Percentiles rank a stretch among this genome's conserved stretches.
Conservation (phyloP, 2,329 filamentous ascomycete genomes). For the Ophiostoma novo-ulmi region DNA sequence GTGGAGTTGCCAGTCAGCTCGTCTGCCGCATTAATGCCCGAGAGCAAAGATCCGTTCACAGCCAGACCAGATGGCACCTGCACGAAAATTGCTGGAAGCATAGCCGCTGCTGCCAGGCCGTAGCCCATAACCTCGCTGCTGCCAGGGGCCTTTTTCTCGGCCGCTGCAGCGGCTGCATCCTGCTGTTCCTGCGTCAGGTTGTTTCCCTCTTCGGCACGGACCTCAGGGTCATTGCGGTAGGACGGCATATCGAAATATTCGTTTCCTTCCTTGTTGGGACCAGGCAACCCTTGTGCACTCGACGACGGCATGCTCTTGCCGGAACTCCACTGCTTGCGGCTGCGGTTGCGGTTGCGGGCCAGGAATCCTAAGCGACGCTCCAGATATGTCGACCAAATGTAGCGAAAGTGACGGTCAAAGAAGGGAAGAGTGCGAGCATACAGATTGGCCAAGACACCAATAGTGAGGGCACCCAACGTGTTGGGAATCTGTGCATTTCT, state of each 20-base stretch:
- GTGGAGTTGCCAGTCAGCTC: conserved; percentile 46
- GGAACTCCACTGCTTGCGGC: conserved; percentile 14
- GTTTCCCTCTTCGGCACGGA: conserved; percentile 23
- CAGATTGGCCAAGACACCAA: conserved; percentile 72
- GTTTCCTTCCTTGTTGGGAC: background rate
- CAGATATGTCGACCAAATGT: conserved; percentile 49
- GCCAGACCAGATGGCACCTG: conserved; percentile 61
- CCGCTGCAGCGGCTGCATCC: conserved; percentile 25
- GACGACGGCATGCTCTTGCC: background rate
- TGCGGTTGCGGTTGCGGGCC: conserved; percentile 30
- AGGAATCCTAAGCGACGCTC: conserved; percentile 34
- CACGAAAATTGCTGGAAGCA: conserved; percentile 81
- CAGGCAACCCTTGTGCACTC: conserved; percentile 6
- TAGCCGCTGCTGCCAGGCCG: conserved; percentile 74
- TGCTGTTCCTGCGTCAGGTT: conserved; percentile 12
- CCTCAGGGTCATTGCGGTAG: conserved; percentile 18
- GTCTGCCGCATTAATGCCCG: conserved; percentile 53
- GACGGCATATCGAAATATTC: conserved; percentile 21
- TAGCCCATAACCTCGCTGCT: conserved; percentile 53
- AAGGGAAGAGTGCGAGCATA: conserved; percentile 65
- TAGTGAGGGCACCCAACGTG: conserved; percentile 68
- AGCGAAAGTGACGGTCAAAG: conserved; percentile 51
- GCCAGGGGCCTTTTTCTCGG: conserved; percentile 28
- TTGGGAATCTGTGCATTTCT: conserved; percentile 70
- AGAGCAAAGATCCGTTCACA: conserved; percentile 53